Conservation (phyloP, 2,329 filamentous ascomycete genomes). For the Fusarium newnesense region DNA sequence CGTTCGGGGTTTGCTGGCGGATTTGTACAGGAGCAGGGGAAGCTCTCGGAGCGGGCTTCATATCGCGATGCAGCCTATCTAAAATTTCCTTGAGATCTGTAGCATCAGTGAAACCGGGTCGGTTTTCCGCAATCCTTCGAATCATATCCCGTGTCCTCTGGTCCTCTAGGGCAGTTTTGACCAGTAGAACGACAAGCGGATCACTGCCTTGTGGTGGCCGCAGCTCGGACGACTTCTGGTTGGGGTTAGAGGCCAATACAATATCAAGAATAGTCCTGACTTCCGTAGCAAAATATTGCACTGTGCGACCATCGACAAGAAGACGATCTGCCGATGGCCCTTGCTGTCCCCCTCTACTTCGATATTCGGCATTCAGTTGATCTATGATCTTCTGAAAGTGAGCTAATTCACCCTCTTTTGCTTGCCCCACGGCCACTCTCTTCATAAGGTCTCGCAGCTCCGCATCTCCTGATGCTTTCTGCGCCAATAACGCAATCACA, state of each 20-base stretch:
- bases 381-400: constrained; percentile 85
- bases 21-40: constrained; percentile 44
- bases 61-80: constrained; percentile 59
- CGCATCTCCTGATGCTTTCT: constrained; percentile 77
- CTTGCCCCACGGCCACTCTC: constrained; percentile 80
- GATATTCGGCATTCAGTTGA: constrained; percentile 73
- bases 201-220: constrained; percentile 65
- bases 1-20: constrained; percentile 46
- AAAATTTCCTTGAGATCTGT: constrained; percentile 64
- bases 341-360: constrained; percentile 60
- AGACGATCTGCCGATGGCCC: constrained; percentile 66
- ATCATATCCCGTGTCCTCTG: constrained; percentile 61
- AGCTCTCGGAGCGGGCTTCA: constrained; percentile 49
- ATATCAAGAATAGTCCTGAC: constrained; percentile 68
- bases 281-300: constrained; percentile 69
- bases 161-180: constrained; percentile 68
- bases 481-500: constrained; percentile 82
- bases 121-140: constrained; percentile 62
- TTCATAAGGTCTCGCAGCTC: constrained; percentile 84
- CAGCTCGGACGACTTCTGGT: constrained; percentile 64
- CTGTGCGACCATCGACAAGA: constrained; percentile 64
- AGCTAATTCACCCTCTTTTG: constrained; percentile 75
- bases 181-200: constrained; percentile 64
- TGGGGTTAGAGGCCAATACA: constrained; percentile 67
- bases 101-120: constrained; percentile 62